These are phyloP conservation scores for Cicer cuneatum DNA, from an alignment of 306 rosid species.

Conservation along the genomic window DNA sequence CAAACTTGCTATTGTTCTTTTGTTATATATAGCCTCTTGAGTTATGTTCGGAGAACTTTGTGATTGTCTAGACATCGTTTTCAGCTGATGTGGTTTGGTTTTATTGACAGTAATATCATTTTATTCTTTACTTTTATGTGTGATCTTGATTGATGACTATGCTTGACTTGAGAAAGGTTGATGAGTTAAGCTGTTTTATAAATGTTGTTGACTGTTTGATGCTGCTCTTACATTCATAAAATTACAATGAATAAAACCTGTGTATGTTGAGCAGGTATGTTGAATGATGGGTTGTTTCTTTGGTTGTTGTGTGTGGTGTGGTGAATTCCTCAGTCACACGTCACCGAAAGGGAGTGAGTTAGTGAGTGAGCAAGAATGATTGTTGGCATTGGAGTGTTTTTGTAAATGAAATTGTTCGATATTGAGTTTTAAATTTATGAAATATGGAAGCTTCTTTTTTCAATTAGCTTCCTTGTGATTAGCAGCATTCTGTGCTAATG, in stretches of 20 bases:
- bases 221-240: slow-evolving; percentile 21
- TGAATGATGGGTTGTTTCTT: slow-evolving; percentile 11
- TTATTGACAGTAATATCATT: slow-evolving; percentile 4
- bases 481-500: not conserved
- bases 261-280: slow-evolving; percentile 34
- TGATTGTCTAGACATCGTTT: slow-evolving; percentile 33
- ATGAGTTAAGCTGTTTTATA: slow-evolving; percentile 17
- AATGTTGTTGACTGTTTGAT: slow-evolving; percentile 26
- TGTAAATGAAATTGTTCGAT: slow-evolving; percentile 20
- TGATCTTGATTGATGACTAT: slow-evolving; percentile 29
- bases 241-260: slow-evolving; percentile 1
- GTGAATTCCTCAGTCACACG: not conserved
- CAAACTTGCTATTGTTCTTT: slow-evolving; percentile 18
- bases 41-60: slow-evolving; percentile 5
- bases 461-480: slow-evolving; percentile 17
- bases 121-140: not conserved
- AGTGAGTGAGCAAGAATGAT: slow-evolving; percentile 5
- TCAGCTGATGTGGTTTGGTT: slow-evolving; percentile 31
- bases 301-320: slow-evolving; percentile 16
- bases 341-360: slow-evolving; percentile 3
- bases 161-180: slow-evolving; percentile 22
- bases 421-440: slow-evolving; percentile 6
- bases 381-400: slow-evolving; percentile 4
- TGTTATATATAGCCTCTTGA: slow-evolving; percentile 3
- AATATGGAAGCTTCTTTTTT: not conserved